Percentiles rank a stretch among this genome's conserved stretches.
Conservation (phyloP, 2,329 filamentous ascomycete genomes). For the Aspergillus sp. region DNA sequence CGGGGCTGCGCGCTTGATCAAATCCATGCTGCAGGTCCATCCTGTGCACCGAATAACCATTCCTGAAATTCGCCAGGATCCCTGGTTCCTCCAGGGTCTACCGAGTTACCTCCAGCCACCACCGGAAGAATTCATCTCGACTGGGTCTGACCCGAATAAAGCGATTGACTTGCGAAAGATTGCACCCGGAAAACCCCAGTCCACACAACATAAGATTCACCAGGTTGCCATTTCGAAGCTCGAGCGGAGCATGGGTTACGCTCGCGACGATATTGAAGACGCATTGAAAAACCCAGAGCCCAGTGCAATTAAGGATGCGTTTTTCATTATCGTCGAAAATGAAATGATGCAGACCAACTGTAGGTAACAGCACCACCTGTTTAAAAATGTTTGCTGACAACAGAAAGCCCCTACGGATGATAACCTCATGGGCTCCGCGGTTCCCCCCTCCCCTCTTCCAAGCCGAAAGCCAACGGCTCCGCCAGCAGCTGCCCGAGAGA, state of each 20-base stretch:
- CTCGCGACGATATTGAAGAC: conserved; percentile 88
- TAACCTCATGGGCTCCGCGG: conserved; percentile 21
- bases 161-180: conserved; percentile 77
- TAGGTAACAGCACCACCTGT: conserved; percentile 45
- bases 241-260: conserved; percentile 96
- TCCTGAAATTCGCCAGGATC: conserved; percentile 82
- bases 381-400: not conserved
- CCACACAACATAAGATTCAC: conserved; percentile 81
- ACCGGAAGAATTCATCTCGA: conserved; percentile 85
- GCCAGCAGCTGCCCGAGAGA: conserved; percentile 11
- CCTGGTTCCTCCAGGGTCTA: conserved; percentile 86
- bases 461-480: conserved; percentile 13
- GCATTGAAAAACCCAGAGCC: conserved; percentile 85
- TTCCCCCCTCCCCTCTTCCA: conserved; percentile 22
- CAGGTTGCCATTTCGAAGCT: conserved; percentile 90
- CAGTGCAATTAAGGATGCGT: conserved; percentile 97
- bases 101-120: conserved; percentile 80
- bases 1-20: conserved; percentile 66
- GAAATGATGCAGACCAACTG: conserved; percentile 93
- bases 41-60: conserved; percentile 91
- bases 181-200: conserved; percentile 66
- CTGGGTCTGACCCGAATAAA: conserved; percentile 87
- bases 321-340: conserved; percentile 95
- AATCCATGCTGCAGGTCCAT: conserved; percentile 90
- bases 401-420: conserved; percentile 30